These are phyloP conservation scores for Pseudohalonectria lignicola DNA, from an alignment of 2,329 filamentous ascomycete genomes.

Conservation along the genomic window DNA sequence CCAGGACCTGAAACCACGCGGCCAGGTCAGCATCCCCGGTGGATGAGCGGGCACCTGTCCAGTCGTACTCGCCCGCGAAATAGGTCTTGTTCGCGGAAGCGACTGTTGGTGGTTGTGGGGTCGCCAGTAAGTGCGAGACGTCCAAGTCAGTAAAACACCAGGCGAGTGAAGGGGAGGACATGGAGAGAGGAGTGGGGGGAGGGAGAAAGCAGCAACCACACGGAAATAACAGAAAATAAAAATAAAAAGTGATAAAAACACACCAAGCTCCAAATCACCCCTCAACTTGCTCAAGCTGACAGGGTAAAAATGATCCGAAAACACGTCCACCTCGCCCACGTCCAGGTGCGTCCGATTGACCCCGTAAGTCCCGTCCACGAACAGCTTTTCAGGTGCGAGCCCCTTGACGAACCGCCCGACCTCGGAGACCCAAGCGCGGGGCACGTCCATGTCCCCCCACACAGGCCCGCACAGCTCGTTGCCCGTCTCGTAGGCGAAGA, in stretches of 20 bases:
- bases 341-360: slow-evolving; percentile 29
- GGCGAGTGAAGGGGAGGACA: no score
- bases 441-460: slow-evolving; percentile 31
- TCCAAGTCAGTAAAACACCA: no score
- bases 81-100: slow-evolving; percentile 27
- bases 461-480: slow-evolving; percentile 33
- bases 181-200: not conserved
- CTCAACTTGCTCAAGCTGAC: slow-evolving; percentile 25
- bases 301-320: slow-evolving; percentile 36
- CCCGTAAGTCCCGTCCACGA: slow-evolving; percentile 37
- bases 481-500: slow-evolving; percentile 37
- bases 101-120: slow-evolving; percentile 11
- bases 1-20: slow-evolving; percentile 27
- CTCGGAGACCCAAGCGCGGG: slow-evolving; percentile 27
- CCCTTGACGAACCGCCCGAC: slow-evolving; percentile 29
- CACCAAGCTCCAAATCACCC: slow-evolving; percentile 15
- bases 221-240: not conserved
- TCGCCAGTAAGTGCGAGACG: no score
- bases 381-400: slow-evolving; percentile 29
- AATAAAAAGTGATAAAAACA: not conserved
- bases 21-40: slow-evolving; percentile 19
- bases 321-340: slow-evolving; percentile 31
- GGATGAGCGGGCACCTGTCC: slow-evolving; percentile 19
- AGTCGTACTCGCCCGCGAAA: slow-evolving; percentile 34
- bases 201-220: not conserved